These are phyloP conservation scores for Stachybotrys echinatus DNA, from an alignment of 2,329 filamentous ascomycete species.

Conservation along the genomic window DNA sequence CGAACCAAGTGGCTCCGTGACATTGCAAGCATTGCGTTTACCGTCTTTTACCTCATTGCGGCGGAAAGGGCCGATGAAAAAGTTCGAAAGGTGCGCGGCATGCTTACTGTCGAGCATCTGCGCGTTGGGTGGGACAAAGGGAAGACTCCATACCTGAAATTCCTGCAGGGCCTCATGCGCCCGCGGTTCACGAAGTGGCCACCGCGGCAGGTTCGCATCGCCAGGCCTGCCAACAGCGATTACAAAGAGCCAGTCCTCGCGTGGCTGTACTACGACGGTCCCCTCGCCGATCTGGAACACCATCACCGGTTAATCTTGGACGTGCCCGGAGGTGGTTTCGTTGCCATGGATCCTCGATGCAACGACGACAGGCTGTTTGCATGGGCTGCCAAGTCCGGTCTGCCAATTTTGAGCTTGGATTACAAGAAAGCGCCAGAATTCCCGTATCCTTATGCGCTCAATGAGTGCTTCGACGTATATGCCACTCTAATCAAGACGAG, in stretches of 20 bases:
- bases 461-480: constrained; percentile 46
- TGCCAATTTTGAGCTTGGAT: constrained; percentile 88
- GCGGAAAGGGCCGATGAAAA: constrained; percentile 96
- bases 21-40: constrained; percentile 76
- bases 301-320: constrained; percentile 80
- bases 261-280: constrained; percentile 94
- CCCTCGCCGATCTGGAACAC: constrained; percentile 68
- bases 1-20: constrained; percentile 73
- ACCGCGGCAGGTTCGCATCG: constrained; percentile 78
- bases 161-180: constrained; percentile 66
- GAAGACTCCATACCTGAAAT: constrained; percentile 76
- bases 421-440: constrained; percentile 58
- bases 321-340: constrained; percentile 89
- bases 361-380: constrained; percentile 91
- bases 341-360: constrained; percentile 92
- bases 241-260: constrained; percentile 78
- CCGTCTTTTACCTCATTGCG: constrained; percentile 84
- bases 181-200: constrained; percentile 77
- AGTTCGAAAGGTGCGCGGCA: constrained; percentile 81
- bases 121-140: constrained; percentile 94
- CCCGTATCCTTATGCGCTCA: constrained; percentile 41
- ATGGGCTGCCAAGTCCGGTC: constrained; percentile 82
- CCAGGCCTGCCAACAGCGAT: constrained; percentile 70
- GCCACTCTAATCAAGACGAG: constrained; percentile 29
- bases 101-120: constrained; percentile 84